Evolutionary conservation across 192 early-diverging fungal species (phyloP).

Genomic region (Thamnidium elegans): DNA sequence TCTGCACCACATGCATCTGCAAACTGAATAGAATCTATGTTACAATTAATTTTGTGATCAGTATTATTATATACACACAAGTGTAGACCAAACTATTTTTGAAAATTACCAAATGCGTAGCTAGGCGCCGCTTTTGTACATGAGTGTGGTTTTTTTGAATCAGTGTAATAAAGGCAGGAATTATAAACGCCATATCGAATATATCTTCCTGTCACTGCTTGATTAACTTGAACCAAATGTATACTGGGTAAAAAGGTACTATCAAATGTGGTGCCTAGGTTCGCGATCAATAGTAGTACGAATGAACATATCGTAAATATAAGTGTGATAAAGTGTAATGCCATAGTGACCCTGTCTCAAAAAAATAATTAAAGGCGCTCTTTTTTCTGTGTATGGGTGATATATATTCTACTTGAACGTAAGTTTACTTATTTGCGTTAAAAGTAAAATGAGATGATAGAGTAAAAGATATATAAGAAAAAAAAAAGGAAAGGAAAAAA

Average conservation of each 20-base stretch:
- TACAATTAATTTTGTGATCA: background rate
- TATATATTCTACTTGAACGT: background rate
- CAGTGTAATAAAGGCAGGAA: slow-evolving; percentile 18
- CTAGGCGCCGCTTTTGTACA: slow-evolving; percentile 3
- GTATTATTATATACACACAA: too few relatives aligned
- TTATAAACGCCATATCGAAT: slow-evolving; percentile 30
- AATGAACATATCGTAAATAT: slow-evolving; percentile 15
- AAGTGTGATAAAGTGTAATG: background rate
- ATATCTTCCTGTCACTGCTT: slow-evolving; percentile 9
- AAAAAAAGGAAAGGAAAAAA: background rate
- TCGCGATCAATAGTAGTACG: slow-evolving; percentile 16
- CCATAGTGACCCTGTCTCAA: background rate
- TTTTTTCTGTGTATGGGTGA: background rate
- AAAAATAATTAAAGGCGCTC: too few relatives aligned
- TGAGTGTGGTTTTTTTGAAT: background rate
- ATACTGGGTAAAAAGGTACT: slow-evolving; percentile 26
- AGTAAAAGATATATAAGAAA: background rate
- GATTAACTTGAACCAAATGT: slow-evolving; percentile 7
- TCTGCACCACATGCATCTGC: slow-evolving; percentile 11
- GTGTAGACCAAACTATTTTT: background rate
- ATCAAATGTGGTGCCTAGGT: slow-evolving; percentile 29
- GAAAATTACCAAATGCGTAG: slow-evolving; percentile 3
- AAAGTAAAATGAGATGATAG: background rate
- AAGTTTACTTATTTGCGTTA: background rate
- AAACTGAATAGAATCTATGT: slow-evolving; percentile 5